Evolutionary conservation across 176 grass and related monocot genomes (phyloP), one percentile per base, ranked within the genome.

Genomic region (Oryza longistaminata): DNA sequence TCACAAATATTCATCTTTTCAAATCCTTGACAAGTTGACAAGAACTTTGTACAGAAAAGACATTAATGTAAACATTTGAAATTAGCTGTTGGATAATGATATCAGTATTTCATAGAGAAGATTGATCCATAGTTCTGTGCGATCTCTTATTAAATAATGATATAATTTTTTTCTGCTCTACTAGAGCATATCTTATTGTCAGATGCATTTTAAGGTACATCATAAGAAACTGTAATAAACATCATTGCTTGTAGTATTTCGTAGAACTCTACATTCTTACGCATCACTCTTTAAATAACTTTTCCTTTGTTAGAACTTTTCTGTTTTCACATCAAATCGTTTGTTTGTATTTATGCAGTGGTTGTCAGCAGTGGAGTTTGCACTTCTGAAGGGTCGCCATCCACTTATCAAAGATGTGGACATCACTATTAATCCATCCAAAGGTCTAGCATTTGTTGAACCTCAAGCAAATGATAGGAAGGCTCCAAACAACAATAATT

Each of bases 371-470:
- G 96, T 92, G 49, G 96, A 98, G 85, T 81, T 98, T 88, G 87
- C 96, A 66, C 85, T 98, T 90, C 79, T 95, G 50, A 98, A 98
- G 87, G 96, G 96, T 73, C 93, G 96, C 26, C 96, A 98, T 90
- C 96, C 96, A 43, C 91, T 98, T 90, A 87, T 95, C 74, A 90
- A 95, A 88, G 93, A 98, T 76, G 84, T 98, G 4, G 96, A 98
- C 73, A 86, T 95, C 37, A 83, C 93, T 40, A 88, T 98, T 74
- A 95, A 92, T 67, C 89, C 96, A 79, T 90, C 96, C 76, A 98
- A 95, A 93, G 80, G 83, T 69, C 65, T 93, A 82, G 62, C 93
- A 87, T 95, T 85, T 82, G 39, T 92, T 84, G 90, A 89, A 88
- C 81, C 71, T 83, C 79, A 82, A 87, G 33, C n/a, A 55, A 65